Evolutionary conservation across 1,284 basidiomycete genomes (phyloP), one percentile per base, ranked within the genome.

Genomic region (Schizopora paradoxa): DNA sequence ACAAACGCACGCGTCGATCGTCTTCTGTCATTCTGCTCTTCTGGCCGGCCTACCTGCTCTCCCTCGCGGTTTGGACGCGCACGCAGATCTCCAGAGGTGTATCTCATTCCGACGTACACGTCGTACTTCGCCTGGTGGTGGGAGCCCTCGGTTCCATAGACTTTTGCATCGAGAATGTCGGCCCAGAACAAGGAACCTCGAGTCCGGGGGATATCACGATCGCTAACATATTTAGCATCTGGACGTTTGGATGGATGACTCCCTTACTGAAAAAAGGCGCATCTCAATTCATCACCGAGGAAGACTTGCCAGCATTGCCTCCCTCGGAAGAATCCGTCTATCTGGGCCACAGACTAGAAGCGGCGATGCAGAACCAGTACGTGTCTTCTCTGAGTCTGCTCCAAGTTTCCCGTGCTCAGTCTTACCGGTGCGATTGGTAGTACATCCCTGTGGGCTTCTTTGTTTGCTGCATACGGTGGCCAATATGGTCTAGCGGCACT

Each of bases 171-270:
- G 92, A 96, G 62, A 80, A 77, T 47, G 58, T 81, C 19, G 82
- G 86, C 0, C 82, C 90, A 0, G 86, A 90, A 51, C 66, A 68
- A 48, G 68, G 64, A 22, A 58, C 66, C 22, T 88, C 92, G 60
- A 86, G 72, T 58, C 93, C 92, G 0, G n/a, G n/a, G n/a, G n/a
- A n/a, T n/a, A 65, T 86, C 1, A 60, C 86, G 16, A 83, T 78
- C 0, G 91, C 94, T 26, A 96, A 95, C 63, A 73, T 95, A 39
- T 97, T 82, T 61, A 84, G 79, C 53, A 67, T 70, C 46, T 88
- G 76, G 80, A 77, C 73, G 1, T 93, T 93, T 59, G 65, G 67
- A 2, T 92, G 90, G 88, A 78, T 93, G 72, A 84, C 84, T 1
- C 74, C 77, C 0, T 71, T 92, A 16, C 80, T 92, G 81, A 72